Conservation (phyloP, 73 alveolate species). For the Durusdinium trenchii region DNA sequence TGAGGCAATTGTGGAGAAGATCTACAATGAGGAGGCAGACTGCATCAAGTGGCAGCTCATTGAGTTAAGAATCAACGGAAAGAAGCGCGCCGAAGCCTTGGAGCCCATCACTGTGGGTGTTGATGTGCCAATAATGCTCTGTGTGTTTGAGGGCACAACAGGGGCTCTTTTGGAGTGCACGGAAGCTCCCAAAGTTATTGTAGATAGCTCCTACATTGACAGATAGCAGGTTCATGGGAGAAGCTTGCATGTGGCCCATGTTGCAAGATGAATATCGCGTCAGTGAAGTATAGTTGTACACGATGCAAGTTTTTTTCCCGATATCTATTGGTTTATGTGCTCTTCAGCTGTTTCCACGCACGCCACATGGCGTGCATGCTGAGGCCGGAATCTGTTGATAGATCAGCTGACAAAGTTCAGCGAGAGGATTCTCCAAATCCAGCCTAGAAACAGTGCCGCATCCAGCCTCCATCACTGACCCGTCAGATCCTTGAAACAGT, state of each 20-base stretch:
- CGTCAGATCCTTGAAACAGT: too few species aligned
- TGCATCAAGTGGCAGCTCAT: background rate
- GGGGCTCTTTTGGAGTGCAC: background rate
- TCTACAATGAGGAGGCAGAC: background rate
- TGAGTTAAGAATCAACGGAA: background rate
- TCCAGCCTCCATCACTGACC: too few species aligned
- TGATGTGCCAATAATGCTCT: slow-evolving; percentile 10
- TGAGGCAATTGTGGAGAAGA: background rate
- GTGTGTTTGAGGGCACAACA: background rate
- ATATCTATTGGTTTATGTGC: background rate
- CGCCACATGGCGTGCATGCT: background rate
- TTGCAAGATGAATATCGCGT: background rate
- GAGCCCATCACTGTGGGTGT: background rate
- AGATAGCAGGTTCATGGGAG: background rate
- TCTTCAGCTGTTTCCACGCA: slow-evolving; percentile 1
- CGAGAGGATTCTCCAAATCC: too few species aligned
- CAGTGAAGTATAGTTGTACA: too few species aligned
- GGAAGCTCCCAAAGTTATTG: background rate
- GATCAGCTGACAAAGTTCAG: too few species aligned
- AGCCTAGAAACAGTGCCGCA: too few species aligned
- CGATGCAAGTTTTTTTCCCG: background rate
- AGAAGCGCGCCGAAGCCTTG: slow-evolving; percentile 1
- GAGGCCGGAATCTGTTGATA: too few species aligned
- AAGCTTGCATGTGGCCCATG: too few species aligned
- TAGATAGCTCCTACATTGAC: background rate